Percentiles rank a stretch among this genome's conserved stretches.
Conservation (phyloP, 1,284 basidiomycete genomes). For the Polyporus tsugae region DNA sequence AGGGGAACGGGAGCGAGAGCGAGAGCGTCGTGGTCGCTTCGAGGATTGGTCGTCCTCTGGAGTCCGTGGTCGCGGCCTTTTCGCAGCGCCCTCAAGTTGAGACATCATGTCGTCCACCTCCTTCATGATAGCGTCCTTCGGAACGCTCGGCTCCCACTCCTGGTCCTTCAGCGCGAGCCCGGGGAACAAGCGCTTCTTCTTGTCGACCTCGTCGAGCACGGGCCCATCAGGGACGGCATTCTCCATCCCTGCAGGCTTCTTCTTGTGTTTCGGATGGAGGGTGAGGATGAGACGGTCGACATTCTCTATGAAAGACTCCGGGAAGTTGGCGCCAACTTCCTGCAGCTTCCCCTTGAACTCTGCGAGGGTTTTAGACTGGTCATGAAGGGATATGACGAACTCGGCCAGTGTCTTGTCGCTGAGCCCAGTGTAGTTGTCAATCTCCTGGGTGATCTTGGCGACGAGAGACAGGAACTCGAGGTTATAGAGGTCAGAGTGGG, state of each 20-base stretch:
- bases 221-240: conserved; percentile 43
- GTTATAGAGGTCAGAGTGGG: conserved; percentile 83
- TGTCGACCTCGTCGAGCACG: conserved; percentile 69
- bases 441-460: conserved; percentile 89
- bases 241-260: conserved; percentile 58
- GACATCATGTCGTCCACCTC: conserved; percentile 91
- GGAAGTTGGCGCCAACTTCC: conserved; percentile 87
- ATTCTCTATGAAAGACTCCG: conserved; percentile 90
- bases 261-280: conserved; percentile 97
- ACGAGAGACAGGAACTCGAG: conserved; percentile 92
- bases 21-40: conserved; percentile 65
- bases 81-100: conserved; percentile 73
- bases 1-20: conserved; percentile 53
- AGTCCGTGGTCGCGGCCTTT: conserved; percentile 58
- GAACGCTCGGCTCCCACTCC: conserved; percentile 60
- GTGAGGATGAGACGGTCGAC: conserved; percentile 94
- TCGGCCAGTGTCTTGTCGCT: conserved; percentile 95
- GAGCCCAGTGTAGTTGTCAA: conserved; percentile 85
- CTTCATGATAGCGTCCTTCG: conserved; percentile 69
- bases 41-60: conserved; percentile 55
- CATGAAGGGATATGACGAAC: conserved; percentile 94
- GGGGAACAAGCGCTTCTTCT: conserved; percentile 88
- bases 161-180: conserved; percentile 89
- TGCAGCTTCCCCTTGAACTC: conserved; percentile 88
- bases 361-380: conserved; percentile 77